Conservation (phyloP, 2,329 filamentous ascomycete species). For the Periconia sp. region DNA sequence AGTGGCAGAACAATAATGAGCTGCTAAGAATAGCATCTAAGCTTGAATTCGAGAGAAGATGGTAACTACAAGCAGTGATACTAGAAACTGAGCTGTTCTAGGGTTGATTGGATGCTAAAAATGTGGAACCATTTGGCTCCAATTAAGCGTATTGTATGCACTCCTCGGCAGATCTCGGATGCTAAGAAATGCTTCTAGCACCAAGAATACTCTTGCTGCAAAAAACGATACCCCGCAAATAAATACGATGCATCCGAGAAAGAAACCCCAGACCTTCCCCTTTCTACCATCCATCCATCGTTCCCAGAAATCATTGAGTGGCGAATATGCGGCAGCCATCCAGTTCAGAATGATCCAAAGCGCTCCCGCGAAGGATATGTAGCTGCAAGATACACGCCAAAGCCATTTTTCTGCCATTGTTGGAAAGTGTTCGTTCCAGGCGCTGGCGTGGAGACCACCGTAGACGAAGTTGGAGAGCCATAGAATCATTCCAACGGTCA, state of each 20-base stretch:
- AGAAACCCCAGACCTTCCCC: too few relatives aligned
- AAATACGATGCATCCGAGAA: constrained; percentile 19
- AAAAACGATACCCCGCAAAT: constrained; percentile 15
- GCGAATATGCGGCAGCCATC: constrained; percentile 17
- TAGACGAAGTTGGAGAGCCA: constrained; percentile 25
- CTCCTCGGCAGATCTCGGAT: constrained; percentile 17
- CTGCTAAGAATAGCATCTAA: too few relatives aligned
- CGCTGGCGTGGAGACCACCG: constrained; percentile 27
- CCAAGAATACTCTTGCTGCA: constrained; percentile 21
- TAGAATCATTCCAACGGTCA: constrained; percentile 20
- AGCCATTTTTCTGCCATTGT: constrained; percentile 19
- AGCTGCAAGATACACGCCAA: too few relatives aligned
- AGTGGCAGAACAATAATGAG: too few relatives aligned
- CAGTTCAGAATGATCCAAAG: constrained; percentile 19
- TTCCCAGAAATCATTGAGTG: too few relatives aligned
- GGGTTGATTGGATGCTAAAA: too few relatives aligned
- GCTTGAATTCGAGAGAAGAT: too few relatives aligned
- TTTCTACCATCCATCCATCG: too few relatives aligned
- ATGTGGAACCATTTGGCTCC: constrained; percentile 26
- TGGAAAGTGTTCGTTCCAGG: constrained; percentile 28
- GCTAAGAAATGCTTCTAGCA: constrained; percentile 25
- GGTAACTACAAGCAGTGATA: too few relatives aligned
- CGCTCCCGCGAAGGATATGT: too few relatives aligned
- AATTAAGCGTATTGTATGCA: constrained; percentile 23
- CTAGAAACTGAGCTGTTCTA: too few relatives aligned